Evolutionary conservation across 1,139 yeast species (phyloP).

Genomic region (Debaryomyces sp.): DNA sequence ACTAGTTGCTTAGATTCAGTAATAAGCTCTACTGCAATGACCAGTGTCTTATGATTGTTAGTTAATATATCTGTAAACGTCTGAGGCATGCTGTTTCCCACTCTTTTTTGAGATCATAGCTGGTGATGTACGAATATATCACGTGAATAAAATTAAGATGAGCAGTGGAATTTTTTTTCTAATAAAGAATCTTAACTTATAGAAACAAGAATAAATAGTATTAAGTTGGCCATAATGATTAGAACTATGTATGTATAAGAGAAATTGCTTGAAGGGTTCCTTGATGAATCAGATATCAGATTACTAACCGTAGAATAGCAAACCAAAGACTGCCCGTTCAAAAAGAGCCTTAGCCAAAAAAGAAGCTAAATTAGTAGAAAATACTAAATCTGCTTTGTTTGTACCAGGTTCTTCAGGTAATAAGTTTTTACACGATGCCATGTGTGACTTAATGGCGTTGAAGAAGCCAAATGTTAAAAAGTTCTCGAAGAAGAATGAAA

Average conservation of each 20-base stretch:
- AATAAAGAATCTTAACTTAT: not conserved
- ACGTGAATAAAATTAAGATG: constrained; percentile 7
- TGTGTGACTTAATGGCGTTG: constrained; percentile 86
- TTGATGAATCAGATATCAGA: not conserved
- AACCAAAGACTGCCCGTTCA: constrained; percentile 93
- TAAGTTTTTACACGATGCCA: constrained; percentile 81
- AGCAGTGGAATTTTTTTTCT: constrained; percentile 8
- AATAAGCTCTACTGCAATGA: too few relatives aligned
- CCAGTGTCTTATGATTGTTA: too few relatives aligned
- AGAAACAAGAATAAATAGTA: not conserved
- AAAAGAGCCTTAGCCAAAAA: constrained; percentile 91
- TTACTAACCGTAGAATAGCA: constrained; percentile 19
- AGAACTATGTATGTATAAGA: constrained; percentile 57
- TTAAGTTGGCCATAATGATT: constrained; percentile 45
- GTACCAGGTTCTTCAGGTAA: constrained; percentile 87
- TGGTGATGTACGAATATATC: too few relatives aligned
- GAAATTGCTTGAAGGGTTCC: not conserved
- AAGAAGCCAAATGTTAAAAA: constrained; percentile 92
- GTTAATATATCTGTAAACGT: too few relatives aligned
- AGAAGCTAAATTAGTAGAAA: constrained; percentile 88
- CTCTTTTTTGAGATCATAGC: too few relatives aligned
- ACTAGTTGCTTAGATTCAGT: too few relatives aligned
- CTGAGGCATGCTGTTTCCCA: too few relatives aligned
- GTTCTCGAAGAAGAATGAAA: constrained; percentile 83
- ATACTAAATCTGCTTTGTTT: constrained; percentile 86